Base-by-base conservation (phyloP, 1,284 basidiomycete genomes). In the Tetrapyrgos nigripes region DNA sequence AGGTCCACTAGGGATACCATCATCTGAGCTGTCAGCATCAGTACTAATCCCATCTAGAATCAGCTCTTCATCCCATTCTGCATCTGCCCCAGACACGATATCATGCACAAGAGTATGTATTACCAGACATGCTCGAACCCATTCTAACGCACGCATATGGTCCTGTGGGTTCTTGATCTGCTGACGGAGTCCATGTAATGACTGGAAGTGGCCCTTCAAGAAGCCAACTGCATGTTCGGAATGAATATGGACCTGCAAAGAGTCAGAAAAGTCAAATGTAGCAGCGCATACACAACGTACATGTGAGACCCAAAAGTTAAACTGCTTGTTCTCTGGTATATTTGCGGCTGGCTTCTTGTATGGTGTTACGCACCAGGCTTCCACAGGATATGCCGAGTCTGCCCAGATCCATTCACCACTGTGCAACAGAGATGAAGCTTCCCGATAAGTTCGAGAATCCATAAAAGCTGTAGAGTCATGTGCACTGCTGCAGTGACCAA, bases 221-320 rank as follows among this genome's bases (percentile, higher is more conserved):
- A 64, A 72, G 1, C 74, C 70, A 26, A 76, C 68, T 8, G 64
- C 62, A 66, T 77, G 75, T 51, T 77, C 74, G 4, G 73, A 75
- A 1, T 68, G 62, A 10, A 76, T 68, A 14, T 64, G 66, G 17
- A 74, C 44, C 44, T 59, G n/a, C n/a, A n/a, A n/a, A n/a, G n/a
- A n/a, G n/a, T n/a, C n/a, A n/a, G n/a, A n/a, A n/a, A n/a, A n/a
- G n/a, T n/a, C n/a, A n/a, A n/a, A n/a, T n/a, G n/a, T n/a, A n/a
- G n/a, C n/a, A n/a, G n/a, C n/a, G n/a, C n/a, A n/a, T n/a, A n/a
- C n/a, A n/a, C n/a, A n/a, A n/a, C n/a, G n/a, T n/a, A n/a, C 45
- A 47, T 47, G 60, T 2, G 68, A 71, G 11, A 73, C 62, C 58
- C 69, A 65, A 43, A 68, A 66, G 57, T 76, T 74, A 63, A 65